Base-by-base conservation (phyloP, 1,284 basidiomycete genomes). In the Marasmius tenuissimus region DNA sequence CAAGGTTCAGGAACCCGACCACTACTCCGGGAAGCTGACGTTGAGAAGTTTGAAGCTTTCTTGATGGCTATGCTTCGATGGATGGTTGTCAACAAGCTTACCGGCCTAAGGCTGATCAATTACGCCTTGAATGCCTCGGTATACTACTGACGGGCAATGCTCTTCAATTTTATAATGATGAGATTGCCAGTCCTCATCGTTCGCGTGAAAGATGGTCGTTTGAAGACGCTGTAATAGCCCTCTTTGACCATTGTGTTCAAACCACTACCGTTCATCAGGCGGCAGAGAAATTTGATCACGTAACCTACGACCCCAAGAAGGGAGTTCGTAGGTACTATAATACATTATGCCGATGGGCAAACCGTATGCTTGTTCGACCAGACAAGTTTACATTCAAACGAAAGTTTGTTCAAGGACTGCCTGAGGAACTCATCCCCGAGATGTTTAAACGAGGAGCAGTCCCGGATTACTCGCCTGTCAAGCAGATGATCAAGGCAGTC, bases 191-290 rank as follows among this genome's bases (percentile, higher is more conserved):
- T 27, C 22, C 57, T 27, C 54, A 65, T 16, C 60, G 61, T 4
- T 6, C 48, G 2, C 38, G 55, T 33, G 20, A 20, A 1, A 2
- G 42, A 1, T 70, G 67, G 67, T 63, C 45, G 0, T 66, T 67
- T 49, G 56, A 65, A 33, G 51, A 65, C 5, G 55, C 64, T 11
- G 62, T 69, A 6, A 33, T 61, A 37, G 65, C 59, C n/a, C 38
- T 69, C 40, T 69, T 64, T 57, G 61, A 67, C 40, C 57, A 62
- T 12, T 70, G 66, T 58, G 60, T 70, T 7, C 65, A 66, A 40
- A 45, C 67, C 1, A 57, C 64, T 0, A 63, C 65, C 6, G 59
- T 68, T 37, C 64, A 70, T 20, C 47, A 65, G 20, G 65, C 67
- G 0, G 18, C 57, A 5, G 48, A 51, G 10, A 58, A 53, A 12